Conservation (phyloP, 176 grass and related monocot species). For the Aechmea fasciata region DNA sequence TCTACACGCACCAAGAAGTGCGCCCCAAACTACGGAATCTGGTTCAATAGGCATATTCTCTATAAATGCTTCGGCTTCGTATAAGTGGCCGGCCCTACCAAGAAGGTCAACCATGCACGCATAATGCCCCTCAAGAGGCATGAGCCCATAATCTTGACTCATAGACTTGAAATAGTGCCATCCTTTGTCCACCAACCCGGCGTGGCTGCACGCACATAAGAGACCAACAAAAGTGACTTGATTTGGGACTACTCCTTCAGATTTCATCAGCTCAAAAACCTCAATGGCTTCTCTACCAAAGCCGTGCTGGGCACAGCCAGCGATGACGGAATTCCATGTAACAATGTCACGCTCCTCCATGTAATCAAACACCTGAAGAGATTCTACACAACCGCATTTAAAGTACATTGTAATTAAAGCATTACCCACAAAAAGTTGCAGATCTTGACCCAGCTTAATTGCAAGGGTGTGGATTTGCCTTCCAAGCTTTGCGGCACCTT, state of each 20-base stretch:
- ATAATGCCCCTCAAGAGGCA: constrained; percentile 48
- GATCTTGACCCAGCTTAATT: constrained; percentile 28
- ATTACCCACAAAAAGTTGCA: constrained; percentile 38
- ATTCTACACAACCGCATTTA: constrained; percentile 49
- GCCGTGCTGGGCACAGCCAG: constrained; percentile 36
- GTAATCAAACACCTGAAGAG: constrained; percentile 29
- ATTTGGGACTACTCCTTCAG: constrained; percentile 33
- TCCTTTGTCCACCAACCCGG: constrained; percentile 52
- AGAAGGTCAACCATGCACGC: constrained; percentile 65
- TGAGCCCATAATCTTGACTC: constrained; percentile 34
- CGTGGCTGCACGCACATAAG: constrained; percentile 51
- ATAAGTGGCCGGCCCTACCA: constrained; percentile 50
- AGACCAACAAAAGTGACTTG: constrained; percentile 59
- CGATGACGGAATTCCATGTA: constrained; percentile 57
- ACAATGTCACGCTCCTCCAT: constrained; percentile 49
- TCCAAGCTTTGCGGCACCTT: constrained; percentile 22
- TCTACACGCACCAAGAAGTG: constrained; percentile 63
- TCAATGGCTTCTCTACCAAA: constrained; percentile 34
- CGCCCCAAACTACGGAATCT: constrained; percentile 59
- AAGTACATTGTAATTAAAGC: constrained; percentile 58
- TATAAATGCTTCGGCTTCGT: constrained; percentile 42
- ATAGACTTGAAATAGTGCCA: constrained; percentile 48
- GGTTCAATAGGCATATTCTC: constrained; percentile 58
- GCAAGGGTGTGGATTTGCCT: constrained; percentile 33
- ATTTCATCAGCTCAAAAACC: constrained; percentile 45